phyloP scores from a whole-genome alignment of 441 rosid genomes.

The Omphalea diandra region DNA sequence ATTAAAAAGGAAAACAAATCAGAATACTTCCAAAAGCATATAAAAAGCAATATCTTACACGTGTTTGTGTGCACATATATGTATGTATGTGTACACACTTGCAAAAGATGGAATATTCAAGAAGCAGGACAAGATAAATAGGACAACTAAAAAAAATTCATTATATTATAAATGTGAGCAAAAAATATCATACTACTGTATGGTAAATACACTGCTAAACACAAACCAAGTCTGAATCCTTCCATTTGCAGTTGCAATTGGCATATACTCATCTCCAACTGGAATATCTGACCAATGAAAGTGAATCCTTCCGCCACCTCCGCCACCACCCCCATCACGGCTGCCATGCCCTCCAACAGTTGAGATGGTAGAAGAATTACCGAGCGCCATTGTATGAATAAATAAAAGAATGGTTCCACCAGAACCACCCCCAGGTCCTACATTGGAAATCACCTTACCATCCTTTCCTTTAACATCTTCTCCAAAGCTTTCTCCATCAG shows the following conservation, averaged over 20 bases:
- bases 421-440: constrained; percentile 94
- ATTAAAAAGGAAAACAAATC: constrained; percentile 3
- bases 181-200: constrained; percentile 12
- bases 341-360: constrained; percentile 85
- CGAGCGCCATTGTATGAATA: constrained; percentile 52
- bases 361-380: constrained; percentile 58
- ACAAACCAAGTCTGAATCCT: constrained; percentile 68
- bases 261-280: constrained; percentile 73
- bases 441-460: constrained; percentile 33
- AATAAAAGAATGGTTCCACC: constrained; percentile 92
- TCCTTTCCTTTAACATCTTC: constrained; percentile 40
- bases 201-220: constrained; percentile 3
- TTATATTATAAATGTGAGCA: not conserved
- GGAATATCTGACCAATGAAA: constrained; percentile 89
- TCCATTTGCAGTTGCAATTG: constrained; percentile 79
- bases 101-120: not conserved
- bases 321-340: constrained; percentile 82
- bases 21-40: constrained; percentile 8
- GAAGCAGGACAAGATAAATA: not conserved
- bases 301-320: constrained; percentile 96
- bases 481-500: constrained; percentile 83
- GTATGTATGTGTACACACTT: not conserved
- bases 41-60: not conserved
- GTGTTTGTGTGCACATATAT: not conserved
- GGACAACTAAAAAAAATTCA: not conserved